Base-by-base conservation (phyloP, 73 alveolate genomes). In the Uronychia binucleata region DNA sequence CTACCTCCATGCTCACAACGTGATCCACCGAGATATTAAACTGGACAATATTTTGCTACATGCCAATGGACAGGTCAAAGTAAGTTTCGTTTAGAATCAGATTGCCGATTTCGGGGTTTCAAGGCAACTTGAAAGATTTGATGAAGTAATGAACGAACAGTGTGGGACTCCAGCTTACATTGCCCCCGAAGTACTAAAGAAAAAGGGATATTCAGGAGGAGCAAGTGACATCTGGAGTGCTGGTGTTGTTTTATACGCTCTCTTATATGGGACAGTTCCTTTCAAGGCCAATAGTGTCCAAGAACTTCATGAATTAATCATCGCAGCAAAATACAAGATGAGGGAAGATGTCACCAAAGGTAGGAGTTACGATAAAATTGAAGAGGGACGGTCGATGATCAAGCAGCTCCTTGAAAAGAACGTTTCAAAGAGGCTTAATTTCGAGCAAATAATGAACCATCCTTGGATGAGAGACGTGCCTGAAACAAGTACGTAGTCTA, bases 101-200 rank as follows among this genome's bases (percentile, higher is more conserved):
- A 84, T 96, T 78, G 95, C 99, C 8, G 99, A 96, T 80, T 96
- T 96, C 90, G 99, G 99, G 19, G 97, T 94, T 28, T n/a, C n/a
- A n/a, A 88, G 96, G 57, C 85, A 92, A 86, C 82, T 81, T 77
- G 92, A 91, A 33, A 89, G 86, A 57, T 85, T 85, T 33, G 95
- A 91, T 30, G 93, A 86, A 60, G 59, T 74, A 78, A 86, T 94
- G 91, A 82, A 79, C 60, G 98, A 94, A 30, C 95, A 93, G 78
- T 94, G 98, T 85, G 98, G 98, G 13, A 94, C 98, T 28, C 98
- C 98, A 31, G 96, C 97, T 0, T 94, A 92, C 81, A 91, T 94
- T 0, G 97, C 98, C 14, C 98, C 98, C 0, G 98, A 94, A 81
- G 92, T 94, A 0, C 83, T 89, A 34, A 89, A 79, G 77, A 93